Evolutionary conservation across 768 basidiomycete species (phyloP).

Genomic region (Amanita jacksonii): DNA sequence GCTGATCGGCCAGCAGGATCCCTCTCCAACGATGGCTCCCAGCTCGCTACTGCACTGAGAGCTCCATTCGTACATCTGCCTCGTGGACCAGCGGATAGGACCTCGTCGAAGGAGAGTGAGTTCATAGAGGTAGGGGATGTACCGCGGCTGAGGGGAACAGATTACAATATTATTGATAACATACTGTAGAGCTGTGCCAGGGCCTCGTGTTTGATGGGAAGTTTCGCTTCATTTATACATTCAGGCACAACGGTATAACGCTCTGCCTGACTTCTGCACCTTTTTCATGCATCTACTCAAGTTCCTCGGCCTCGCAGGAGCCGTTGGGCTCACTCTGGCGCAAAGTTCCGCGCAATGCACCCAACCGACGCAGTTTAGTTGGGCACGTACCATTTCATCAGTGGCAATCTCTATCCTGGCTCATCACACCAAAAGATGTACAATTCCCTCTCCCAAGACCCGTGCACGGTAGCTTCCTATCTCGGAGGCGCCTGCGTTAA

Average conservation of each 20-base stretch:
- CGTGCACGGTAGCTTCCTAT: slow-evolving; percentile 34
- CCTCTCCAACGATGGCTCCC: no score
- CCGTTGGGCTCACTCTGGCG: neutral
- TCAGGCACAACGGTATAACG: no score
- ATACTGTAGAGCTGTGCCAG: slow-evolving; percentile 17
- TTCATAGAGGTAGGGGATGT: slow-evolving; percentile 29
- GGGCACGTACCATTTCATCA: slow-evolving; percentile 15
- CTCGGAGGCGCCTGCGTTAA: slow-evolving; percentile 31
- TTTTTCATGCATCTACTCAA: neutral
- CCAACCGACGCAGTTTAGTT: slow-evolving; percentile 13
- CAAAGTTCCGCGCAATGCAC: neutral
- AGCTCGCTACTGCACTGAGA: no score
- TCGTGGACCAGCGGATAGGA: no score
- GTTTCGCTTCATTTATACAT: neutral
- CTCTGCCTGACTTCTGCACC: no score
- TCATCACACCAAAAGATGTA: slow-evolving; percentile 20
- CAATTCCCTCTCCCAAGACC: slow-evolving; percentile 30
- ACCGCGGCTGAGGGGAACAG: slow-evolving; percentile 47
- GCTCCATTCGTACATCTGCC: slow-evolving; percentile 67
- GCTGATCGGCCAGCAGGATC: no score
- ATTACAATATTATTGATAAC: slow-evolving; percentile 51
- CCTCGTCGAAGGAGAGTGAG: slow-evolving; percentile 37
- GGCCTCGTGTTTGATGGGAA: neutral
- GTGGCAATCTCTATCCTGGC: neutral
- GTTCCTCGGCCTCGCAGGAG: neutral